Evolutionary conservation across 768 basidiomycete species (phyloP).

Genomic region (Leccinum aurantiacum): DNA sequence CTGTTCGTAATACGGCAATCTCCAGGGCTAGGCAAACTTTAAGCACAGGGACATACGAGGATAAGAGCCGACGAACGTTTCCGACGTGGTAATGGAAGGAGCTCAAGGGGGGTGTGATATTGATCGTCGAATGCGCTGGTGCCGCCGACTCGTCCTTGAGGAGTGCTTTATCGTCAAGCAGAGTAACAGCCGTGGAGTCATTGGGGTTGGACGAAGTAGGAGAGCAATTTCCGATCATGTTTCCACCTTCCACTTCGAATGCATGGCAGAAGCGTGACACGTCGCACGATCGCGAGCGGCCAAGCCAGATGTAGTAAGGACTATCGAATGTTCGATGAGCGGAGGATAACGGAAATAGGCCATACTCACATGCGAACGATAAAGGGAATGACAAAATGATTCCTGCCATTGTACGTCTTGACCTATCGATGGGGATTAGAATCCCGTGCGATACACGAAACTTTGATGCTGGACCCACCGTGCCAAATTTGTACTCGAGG

Average conservation of each 20-base stretch:
- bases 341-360: background rate
- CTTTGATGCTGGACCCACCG: constrained; percentile 38
- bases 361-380: constrained; percentile 57
- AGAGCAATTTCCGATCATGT: constrained; percentile 51
- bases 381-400: constrained; percentile 65
- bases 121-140: constrained; percentile 39
- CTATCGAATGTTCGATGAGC: constrained; percentile 28
- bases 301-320: constrained; percentile 76
- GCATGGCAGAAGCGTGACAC: constrained; percentile 55
- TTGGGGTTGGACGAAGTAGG: constrained; percentile 37
- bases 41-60: background rate
- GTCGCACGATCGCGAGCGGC: constrained; percentile 62
- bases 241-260: constrained; percentile 65
- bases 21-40: constrained; percentile 46
- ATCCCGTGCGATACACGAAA: background rate
- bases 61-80: constrained; percentile 34
- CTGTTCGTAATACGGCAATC: constrained; percentile 69
- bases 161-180: constrained; percentile 42
- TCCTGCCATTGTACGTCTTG: constrained; percentile 72
- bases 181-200: constrained; percentile 37
- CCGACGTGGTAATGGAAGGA: constrained; percentile 63
- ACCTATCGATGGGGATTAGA: constrained; percentile 32
- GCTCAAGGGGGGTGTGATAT: constrained; percentile 53
- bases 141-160: constrained; percentile 22
- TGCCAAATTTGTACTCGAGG: constrained; percentile 77